These are phyloP conservation scores for Tylopilus rubrobrunneus DNA, from an alignment of 768 basidiomycete genomes.

Conservation along the genomic window DNA sequence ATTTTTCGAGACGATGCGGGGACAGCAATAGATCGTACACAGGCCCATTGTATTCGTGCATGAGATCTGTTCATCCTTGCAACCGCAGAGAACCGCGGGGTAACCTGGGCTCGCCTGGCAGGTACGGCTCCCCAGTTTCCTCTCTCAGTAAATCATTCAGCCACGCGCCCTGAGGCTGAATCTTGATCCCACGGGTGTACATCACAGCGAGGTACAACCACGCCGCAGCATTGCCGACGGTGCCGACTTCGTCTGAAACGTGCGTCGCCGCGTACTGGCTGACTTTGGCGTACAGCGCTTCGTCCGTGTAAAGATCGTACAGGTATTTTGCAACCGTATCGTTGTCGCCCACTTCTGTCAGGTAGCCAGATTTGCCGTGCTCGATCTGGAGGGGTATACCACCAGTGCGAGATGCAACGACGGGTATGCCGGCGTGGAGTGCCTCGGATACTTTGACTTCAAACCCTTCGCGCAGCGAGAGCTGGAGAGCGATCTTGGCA, in stretches of 20 bases:
- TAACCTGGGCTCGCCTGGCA: constrained; percentile 62
- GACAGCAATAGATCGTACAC: constrained; percentile 9
- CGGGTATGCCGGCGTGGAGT: constrained; percentile 84
- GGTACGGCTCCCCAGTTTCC: constrained; percentile 72
- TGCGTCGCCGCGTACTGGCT: constrained; percentile 68
- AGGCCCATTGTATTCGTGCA: neutral
- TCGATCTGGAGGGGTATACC: constrained; percentile 92
- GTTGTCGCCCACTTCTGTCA: constrained; percentile 77
- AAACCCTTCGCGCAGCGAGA: constrained; percentile 93
- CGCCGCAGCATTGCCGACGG: constrained; percentile 71
- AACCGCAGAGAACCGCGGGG: constrained; percentile 60
- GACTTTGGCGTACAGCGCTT: constrained; percentile 58
- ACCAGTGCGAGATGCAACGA: constrained; percentile 81
- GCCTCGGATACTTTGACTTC: constrained; percentile 97
- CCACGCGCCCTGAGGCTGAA: constrained; percentile 81
- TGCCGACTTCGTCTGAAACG: constrained; percentile 81
- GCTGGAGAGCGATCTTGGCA: constrained; percentile 83
- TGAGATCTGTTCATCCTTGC: constrained; percentile 27
- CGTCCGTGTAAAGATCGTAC: constrained; percentile 74
- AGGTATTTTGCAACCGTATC: constrained; percentile 71
- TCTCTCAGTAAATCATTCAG: constrained; percentile 75
- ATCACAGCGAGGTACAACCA: constrained; percentile 76
- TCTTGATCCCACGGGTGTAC: constrained; percentile 71
- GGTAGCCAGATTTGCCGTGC: constrained; percentile 83
- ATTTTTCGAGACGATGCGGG: neutral